Conservation (phyloP, 805 yeast genomes). For the Candida silvicultrix region DNA sequence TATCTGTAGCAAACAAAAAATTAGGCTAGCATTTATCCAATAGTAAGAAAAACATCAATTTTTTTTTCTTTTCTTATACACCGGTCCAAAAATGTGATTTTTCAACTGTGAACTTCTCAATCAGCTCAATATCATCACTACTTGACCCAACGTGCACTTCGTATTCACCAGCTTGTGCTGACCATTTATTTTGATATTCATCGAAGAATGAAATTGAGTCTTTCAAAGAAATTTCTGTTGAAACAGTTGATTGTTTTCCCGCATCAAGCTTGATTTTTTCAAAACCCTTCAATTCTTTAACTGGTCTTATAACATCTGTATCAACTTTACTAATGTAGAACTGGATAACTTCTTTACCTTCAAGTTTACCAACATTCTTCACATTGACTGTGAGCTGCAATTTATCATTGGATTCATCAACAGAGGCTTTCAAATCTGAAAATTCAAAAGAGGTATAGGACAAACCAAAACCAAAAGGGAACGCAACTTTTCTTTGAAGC, state of each 20-base stretch:
- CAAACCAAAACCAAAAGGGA: constrained; percentile 59
- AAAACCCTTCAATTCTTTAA: constrained; percentile 56
- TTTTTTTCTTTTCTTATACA: constrained; percentile 1
- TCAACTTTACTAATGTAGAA: constrained; percentile 36
- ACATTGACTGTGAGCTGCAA: constrained; percentile 31
- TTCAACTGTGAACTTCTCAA: constrained; percentile 17
- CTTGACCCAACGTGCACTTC: constrained; percentile 39
- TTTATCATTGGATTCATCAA: constrained; percentile 21
- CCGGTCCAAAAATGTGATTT: constrained; percentile 21
- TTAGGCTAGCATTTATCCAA: background rate
- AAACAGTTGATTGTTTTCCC: constrained; percentile 35
- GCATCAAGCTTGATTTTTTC: constrained; percentile 40
- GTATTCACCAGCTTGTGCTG: constrained; percentile 44
- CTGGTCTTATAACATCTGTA: constrained; percentile 38
- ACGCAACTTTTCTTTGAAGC: constrained; percentile 38
- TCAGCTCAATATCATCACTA: constrained; percentile 22
- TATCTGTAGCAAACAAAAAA: too few species aligned
- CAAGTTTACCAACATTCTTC: constrained; percentile 39
- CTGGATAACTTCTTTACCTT: constrained; percentile 53
- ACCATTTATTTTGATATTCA: constrained; percentile 42
- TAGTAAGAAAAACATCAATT: background rate
- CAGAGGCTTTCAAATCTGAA: constrained; percentile 28
- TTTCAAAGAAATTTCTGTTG: constrained; percentile 34
- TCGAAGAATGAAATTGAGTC: constrained; percentile 51
- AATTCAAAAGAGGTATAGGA: constrained; percentile 50